Evolutionary conservation across 441 rosid species (phyloP), one percentile per base, ranked within the genome.

Genomic region (Populus hybrid): DNA sequence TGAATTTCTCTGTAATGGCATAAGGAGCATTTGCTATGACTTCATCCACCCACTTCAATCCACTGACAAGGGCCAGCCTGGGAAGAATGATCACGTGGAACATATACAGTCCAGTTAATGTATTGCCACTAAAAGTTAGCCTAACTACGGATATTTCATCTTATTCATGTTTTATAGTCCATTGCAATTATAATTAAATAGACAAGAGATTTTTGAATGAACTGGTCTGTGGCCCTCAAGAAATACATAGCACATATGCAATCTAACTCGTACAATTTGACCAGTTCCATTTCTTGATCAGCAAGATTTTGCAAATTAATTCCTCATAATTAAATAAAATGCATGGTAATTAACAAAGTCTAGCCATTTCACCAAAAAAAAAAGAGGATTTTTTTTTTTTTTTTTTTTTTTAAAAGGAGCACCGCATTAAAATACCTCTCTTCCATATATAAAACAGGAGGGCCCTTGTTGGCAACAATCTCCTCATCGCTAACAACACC

Each of bases 31-130:
- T 85, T 64, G 92, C 86, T 42, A 95, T 91, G 18, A 93, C 99
- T 86, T 95, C 91, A 85, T 95, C 99, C 81, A 95, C 99, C 99
- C 99, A 95, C 84, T 95, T 95, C 57, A 93, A 86, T 76, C 97
- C 99, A 76, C 91, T 93, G 26, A 95, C 99, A 86, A 93, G 93
- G 34, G 84, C 90, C 88, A 95, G 82, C 88, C 99, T 95, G 74
- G 42, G 73, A 36, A 38, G 8, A 36, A 61, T 61, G 28, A 61
- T 9, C 28, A 61, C 23, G 66, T 9, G 28, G 66, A 23, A 61
- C 1, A 61, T 21, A 9, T 61, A 1, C 4, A 61, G 66, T 21
- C 66, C 66, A 61, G 66, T 61, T 21, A 61, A 9, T 21, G 10
- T 21, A 61, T 61, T 61, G 66, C 12, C 26, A 9, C 6, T 21